phyloP scores from a whole-genome alignment of 164 flowering plant species.

The Echeveria elegans region DNA sequence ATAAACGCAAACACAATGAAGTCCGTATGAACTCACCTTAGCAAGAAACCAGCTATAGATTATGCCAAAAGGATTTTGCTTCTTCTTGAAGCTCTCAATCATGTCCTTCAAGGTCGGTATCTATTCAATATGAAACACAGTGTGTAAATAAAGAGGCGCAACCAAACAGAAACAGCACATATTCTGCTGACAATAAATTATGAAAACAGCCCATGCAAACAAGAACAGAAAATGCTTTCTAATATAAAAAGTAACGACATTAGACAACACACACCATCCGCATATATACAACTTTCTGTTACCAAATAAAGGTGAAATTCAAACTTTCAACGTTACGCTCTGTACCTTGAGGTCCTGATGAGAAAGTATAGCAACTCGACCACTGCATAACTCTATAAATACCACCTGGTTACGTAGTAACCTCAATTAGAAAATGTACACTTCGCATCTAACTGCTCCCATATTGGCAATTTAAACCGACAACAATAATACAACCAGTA shows the following conservation, averaged over 20 bases:
- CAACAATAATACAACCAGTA: constrained; percentile 30
- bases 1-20: not conserved
- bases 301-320: not conserved
- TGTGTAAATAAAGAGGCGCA: too few relatives aligned
- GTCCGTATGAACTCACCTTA: constrained; percentile 39
- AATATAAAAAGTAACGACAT: not conserved
- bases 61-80: constrained; percentile 68
- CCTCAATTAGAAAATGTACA: not conserved
- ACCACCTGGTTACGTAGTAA: constrained; percentile 8
- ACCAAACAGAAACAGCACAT: not conserved
- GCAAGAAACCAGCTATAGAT: constrained; percentile 95
- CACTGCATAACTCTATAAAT: constrained; percentile 6
- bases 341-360: constrained; percentile 2
- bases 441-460: not conserved
- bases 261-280: not conserved
- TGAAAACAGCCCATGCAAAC: too few relatives aligned
- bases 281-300: not conserved
- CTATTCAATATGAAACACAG: constrained; percentile 29
- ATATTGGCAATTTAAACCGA: constrained; percentile 13
- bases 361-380: constrained; percentile 8
- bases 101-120: constrained; percentile 83
- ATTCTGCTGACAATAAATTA: not conserved
- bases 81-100: constrained; percentile 79
- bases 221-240: too few relatives aligned
- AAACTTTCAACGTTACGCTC: not conserved